phyloP scores from a whole-genome alignment of 2,329 filamentous ascomycete genomes.

The Raffaelea albimanens region DNA sequence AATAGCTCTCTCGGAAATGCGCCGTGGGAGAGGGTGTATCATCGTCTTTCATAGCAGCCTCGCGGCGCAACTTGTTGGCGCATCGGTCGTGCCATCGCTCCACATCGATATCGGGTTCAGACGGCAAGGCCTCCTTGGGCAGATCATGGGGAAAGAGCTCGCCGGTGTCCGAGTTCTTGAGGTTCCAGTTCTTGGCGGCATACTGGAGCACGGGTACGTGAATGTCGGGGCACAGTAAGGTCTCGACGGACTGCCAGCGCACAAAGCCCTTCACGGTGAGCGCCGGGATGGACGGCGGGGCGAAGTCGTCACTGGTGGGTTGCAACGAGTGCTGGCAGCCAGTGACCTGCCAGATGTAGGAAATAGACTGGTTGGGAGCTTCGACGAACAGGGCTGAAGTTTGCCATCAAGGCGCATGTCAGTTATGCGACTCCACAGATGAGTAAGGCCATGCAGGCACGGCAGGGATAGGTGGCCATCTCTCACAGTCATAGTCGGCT shows the following conservation, averaged over 20 bases:
- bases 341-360: constrained; percentile 84
- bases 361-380: constrained; percentile 64
- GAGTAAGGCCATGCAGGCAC: neutral
- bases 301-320: constrained; percentile 63
- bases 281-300: constrained; percentile 68
- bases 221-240: constrained; percentile 77
- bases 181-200: constrained; percentile 66
- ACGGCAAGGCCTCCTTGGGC: constrained; percentile 57
- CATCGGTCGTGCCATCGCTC: constrained; percentile 78
- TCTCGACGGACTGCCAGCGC: constrained; percentile 87
- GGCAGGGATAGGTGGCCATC: neutral
- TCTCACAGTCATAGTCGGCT: constrained; percentile 60
- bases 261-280: constrained; percentile 79
- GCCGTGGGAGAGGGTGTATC: constrained; percentile 15
- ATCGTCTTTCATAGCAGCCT: constrained; percentile 33
- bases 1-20: constrained; percentile 19
- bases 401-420: neutral
- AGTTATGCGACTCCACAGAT: neutral
- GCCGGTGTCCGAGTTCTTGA: constrained; percentile 66
- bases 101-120: constrained; percentile 67
- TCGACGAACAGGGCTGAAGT: constrained; percentile 61
- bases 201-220: constrained; percentile 77
- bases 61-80: constrained; percentile 57
- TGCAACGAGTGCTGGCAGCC: constrained; percentile 86
- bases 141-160: constrained; percentile 54